Base-by-base conservation (phyloP, 2,329 filamentous ascomycete genomes). In the Neofusicoccum cordaticola region DNA sequence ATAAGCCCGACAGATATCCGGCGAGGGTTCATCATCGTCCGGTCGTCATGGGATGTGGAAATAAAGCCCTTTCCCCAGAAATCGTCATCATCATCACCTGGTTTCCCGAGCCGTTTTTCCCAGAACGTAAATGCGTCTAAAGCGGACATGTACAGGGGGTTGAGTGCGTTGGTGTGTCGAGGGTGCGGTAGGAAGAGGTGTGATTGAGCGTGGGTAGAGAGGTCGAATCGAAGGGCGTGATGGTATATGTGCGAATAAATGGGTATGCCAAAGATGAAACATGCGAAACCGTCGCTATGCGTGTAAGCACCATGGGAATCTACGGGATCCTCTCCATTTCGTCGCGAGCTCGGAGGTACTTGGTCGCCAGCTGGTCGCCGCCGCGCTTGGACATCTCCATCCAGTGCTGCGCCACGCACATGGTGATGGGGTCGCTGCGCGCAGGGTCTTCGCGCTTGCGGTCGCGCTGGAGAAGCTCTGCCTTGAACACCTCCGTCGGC, bases 361-460 rank as follows among this genome's bases (percentile, higher is more conserved):
- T 90, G 74, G 87, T 89, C 19, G 94, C 94, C 69, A 96, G 81
- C 72, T 90, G 86, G 75, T 98, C 94, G 1, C 93, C 93, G n/a
- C 93, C 93, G 63, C 86, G 85, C 70, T 92, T 90, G 42, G 91
- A 93, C 69, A 91, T 83, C 79, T 94, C 92, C 93, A 98, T 97
- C 93, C 94, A 98, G 81, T 98, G 94, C 78, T 96, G 88, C 9
- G 94, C 94, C 65, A 97, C 87, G 72, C 93, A 97, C 91, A 98
- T 95, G 47, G 93, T 88, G 62, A 90, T 90, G 1, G 92, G 91
- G 75, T 97, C 92, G 66, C 89, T 93, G 69, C 92, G 83, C 62
- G 82, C 78, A 15, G 84, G 82, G 71, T 90, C 86, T 62, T 85
- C 81, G 45, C 85, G 69, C 4, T 74, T 85, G 67, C 82, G 80